Conservation (phyloP, 116 monocot genomes). For the Thalassia testudinum region DNA sequence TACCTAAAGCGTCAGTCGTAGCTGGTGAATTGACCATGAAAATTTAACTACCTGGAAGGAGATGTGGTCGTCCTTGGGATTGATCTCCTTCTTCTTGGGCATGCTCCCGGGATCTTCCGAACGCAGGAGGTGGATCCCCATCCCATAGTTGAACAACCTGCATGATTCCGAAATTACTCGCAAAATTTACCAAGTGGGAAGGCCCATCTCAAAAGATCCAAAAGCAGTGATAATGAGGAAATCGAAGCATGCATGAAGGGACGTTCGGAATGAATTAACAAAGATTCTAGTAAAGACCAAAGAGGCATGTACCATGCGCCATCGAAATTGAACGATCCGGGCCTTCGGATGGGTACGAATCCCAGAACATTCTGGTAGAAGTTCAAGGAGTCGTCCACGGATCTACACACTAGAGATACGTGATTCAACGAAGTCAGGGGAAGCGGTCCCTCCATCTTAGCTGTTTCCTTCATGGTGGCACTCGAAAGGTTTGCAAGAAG, state of each 20-base stretch:
- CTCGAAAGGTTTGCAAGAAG: too few species aligned
- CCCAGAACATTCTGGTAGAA: background rate
- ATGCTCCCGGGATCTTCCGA: slow-evolving; percentile 25
- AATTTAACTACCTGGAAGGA: slow-evolving; percentile 75
- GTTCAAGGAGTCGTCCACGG: background rate
- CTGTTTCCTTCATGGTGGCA: too few species aligned
- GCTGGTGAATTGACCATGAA: too few species aligned
- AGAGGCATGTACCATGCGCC: background rate
- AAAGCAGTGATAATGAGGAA: too few species aligned
- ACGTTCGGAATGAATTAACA: too few species aligned
- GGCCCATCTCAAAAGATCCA: too few species aligned
- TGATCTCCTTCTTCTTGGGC: slow-evolving; percentile 33
- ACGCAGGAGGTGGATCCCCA: slow-evolving; percentile 61
- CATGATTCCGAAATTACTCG: background rate
- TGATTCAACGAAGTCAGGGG: background rate
- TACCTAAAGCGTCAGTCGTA: too few species aligned
- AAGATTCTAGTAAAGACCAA: too few species aligned
- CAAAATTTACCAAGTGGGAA: too few species aligned
- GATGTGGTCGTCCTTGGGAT: slow-evolving; percentile 54
- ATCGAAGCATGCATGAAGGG: too few species aligned
- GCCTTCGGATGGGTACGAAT: background rate
- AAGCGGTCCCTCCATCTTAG: too few species aligned
- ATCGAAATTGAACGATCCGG: background rate
- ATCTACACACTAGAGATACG: background rate
- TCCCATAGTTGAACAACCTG: slow-evolving; percentile 64